phyloP scores from a whole-genome alignment of 75 land plant genomes.

The Pinus taeda region DNA sequence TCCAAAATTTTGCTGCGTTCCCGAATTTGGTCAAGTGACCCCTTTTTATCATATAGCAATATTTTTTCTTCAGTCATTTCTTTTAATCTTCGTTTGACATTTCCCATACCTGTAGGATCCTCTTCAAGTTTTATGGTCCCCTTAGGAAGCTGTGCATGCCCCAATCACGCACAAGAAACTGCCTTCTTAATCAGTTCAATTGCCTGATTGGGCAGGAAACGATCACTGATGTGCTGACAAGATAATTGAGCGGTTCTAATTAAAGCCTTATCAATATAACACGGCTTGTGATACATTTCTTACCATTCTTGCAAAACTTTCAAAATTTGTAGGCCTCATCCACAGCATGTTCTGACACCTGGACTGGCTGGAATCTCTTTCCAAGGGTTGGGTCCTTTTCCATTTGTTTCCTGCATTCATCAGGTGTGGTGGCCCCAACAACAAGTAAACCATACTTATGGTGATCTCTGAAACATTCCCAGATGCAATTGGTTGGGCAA shows the following conservation, averaged over 20 bases:
- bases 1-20: too few relatives aligned
- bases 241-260: conserved; percentile 52
- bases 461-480: conserved; percentile 60
- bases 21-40: too few relatives aligned
- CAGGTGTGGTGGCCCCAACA: conserved; percentile 60
- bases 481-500: conserved; percentile 49
- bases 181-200: conserved; percentile 71
- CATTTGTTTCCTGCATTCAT: conserved; percentile 59
- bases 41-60: too few relatives aligned
- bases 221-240: conserved; percentile 61
- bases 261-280: conserved; percentile 52
- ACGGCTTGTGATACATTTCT: conserved; percentile 55
- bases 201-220: conserved; percentile 67
- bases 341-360: conserved; percentile 44
- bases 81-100: conserved; percentile 33
- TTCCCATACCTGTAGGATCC: conserved; percentile 7
- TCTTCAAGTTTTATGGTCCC: conserved; percentile 49
- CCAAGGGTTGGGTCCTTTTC: conserved; percentile 67
- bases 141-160: conserved; percentile 60
- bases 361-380: conserved; percentile 56
- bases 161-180: conserved; percentile 56
- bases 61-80: conserved; percentile 24
- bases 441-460: conserved; percentile 48
- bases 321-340: conserved; percentile 51
- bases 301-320: conserved; percentile 46